Evolutionary conservation across 495 filamentous ascomycete genomes (phyloP).

Genomic region (Penicillium psychrofluorescens): DNA sequence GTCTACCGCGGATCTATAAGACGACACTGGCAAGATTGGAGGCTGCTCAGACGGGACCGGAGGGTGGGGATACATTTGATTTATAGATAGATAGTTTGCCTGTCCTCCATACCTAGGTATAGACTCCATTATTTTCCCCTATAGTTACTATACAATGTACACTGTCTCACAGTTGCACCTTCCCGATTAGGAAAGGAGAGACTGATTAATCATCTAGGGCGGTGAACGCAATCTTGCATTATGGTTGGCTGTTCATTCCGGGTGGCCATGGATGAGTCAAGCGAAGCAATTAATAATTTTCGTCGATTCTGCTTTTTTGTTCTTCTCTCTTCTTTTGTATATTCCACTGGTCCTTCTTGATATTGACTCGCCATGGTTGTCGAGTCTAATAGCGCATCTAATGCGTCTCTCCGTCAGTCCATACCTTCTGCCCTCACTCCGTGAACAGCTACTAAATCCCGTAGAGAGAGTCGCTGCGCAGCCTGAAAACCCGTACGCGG

Average conservation of each 20-base stretch:
- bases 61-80: slow-evolving; percentile 18
- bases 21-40: slow-evolving; percentile 21
- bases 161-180: not conserved
- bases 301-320: not conserved
- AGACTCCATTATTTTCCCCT: too few species aligned
- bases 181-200: too few species aligned
- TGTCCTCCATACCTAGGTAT: not conserved
- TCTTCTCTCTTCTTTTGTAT: not conserved
- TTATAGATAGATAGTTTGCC: not conserved
- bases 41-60: slow-evolving; percentile 9
- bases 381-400: slow-evolving; percentile 12
- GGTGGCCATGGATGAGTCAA: too few species aligned
- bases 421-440: slow-evolving; percentile 3
- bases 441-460: slow-evolving; percentile 50
- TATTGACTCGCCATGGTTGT: slow-evolving; percentile 19
- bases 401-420: slow-evolving; percentile 39
- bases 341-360: slow-evolving; percentile 1
- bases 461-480: slow-evolving; percentile 60
- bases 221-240: too few species aligned
- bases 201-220: too few species aligned
- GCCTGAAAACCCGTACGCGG: slow-evolving; percentile 86
- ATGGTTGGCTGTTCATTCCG: not conserved
- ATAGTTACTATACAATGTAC: too few species aligned
- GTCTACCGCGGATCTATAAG: slow-evolving; percentile 33
- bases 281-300: slow-evolving; percentile 3